These are phyloP conservation scores for Eleusine coracana DNA, from an alignment of 176 grass and related monocot genomes.

Conservation along the genomic window DNA sequence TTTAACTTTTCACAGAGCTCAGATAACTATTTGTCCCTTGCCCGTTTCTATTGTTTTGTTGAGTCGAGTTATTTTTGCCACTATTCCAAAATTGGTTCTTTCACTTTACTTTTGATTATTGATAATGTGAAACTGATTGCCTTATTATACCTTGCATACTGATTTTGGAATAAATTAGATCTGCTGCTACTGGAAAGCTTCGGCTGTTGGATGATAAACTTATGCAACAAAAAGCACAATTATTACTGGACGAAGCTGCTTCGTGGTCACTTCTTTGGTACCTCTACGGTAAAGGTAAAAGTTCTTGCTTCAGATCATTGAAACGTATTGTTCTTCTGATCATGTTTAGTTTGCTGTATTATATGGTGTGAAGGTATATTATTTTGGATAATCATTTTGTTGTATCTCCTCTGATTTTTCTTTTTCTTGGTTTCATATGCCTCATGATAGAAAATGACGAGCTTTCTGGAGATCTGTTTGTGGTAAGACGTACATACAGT, in stretches of 20 bases:
- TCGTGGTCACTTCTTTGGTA: conserved; percentile 99
- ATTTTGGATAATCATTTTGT: conserved; percentile 28
- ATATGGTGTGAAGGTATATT: conserved; percentile 12
- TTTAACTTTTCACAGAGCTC: conserved; percentile 20
- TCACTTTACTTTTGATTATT: conserved; percentile 7
- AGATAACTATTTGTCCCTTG: conserved; percentile 7
- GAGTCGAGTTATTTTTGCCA: background rate
- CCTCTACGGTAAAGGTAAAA: conserved; percentile 92
- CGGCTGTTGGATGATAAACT: conserved; percentile 77
- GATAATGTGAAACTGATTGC: conserved; percentile 18
- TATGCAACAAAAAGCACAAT: conserved; percentile 84
- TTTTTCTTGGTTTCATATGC: conserved; percentile 26
- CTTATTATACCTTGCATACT: conserved; percentile 25
- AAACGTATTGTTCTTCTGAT: conserved; percentile 2
- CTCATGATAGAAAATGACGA: conserved; percentile 80
- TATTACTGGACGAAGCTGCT: conserved; percentile 92
- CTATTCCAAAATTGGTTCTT: conserved; percentile 3
- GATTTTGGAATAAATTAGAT: conserved; percentile 47
- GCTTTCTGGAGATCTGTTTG: conserved; percentile 66
- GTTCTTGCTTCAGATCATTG: background rate
- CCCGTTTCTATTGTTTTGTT: background rate
- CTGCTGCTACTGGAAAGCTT: conserved; percentile 63
- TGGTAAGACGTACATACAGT: conserved; percentile 52
- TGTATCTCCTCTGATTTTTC: conserved; percentile 26
- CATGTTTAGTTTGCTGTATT: conserved; percentile 21